Percentiles rank a stretch among this genome's conserved stretches.
Evolutionary conservation across 2,329 filamentous ascomycete genomes (phyloP).

Genomic region (Aspergillus felis): DNA sequence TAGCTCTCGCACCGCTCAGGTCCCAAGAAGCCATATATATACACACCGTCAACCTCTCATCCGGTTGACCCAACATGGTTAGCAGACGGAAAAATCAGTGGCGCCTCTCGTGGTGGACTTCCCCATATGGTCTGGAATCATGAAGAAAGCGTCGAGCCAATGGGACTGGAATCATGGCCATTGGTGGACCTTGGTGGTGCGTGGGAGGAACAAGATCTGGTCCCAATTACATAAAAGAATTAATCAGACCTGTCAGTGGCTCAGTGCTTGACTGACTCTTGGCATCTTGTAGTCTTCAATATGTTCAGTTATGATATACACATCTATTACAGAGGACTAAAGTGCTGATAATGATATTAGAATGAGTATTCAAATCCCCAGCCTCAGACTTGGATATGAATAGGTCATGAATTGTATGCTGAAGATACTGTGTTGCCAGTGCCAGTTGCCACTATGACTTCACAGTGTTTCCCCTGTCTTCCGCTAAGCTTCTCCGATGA

Average conservation of each 20-base stretch:
- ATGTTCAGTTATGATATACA: too few relatives aligned
- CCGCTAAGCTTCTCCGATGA: background rate
- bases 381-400: too few relatives aligned
- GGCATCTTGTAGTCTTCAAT: too few relatives aligned
- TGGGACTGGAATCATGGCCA: background rate
- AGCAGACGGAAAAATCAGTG: background rate
- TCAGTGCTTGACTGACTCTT: too few relatives aligned
- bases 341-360: too few relatives aligned
- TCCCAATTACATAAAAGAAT: background rate
- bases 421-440: too few relatives aligned
- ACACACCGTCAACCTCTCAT: background rate
- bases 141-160: background rate
- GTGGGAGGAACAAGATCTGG: background rate
- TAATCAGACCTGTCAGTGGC: background rate
- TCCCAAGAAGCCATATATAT: too few relatives aligned
- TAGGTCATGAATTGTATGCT: too few relatives aligned
- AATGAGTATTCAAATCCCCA: too few relatives aligned
- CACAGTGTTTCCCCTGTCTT: too few relatives aligned
- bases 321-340: too few relatives aligned
- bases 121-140: background rate
- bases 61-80: background rate
- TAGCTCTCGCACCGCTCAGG: too few relatives aligned
- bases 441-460: background rate
- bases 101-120: background rate
- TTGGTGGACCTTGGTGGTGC: background rate